Evolutionary conservation across 2,329 filamentous ascomycete genomes (phyloP), one percentile per base, ranked within the genome.

Genomic region (Paraphoma sp.): DNA sequence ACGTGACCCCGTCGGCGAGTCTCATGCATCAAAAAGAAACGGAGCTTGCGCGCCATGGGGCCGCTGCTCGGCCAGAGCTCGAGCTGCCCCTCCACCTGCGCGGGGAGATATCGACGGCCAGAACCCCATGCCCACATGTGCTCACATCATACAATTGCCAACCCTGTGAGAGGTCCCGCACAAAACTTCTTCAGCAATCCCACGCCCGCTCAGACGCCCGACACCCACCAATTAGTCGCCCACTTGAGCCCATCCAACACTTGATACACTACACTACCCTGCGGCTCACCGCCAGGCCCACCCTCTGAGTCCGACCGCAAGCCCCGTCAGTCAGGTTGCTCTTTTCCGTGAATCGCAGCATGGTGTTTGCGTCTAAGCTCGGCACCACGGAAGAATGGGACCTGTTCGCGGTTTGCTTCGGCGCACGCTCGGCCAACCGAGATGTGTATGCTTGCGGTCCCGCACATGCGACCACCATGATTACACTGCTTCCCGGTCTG

Each of bases 41-140:
- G 60, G 62, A 60, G 62, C 59, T 50, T 53, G 18, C 41, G 43
- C 46, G 54, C 51, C 52, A 57, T 57, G 9, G 60, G 63, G 58
- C 60, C 62, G 57, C 55, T 43, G 56, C 56, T 54, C 59, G 67
- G 67, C 60, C 57, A 63, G 63, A 72, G 70, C 71, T 73, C 59
- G 58, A 59, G 31, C 57, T 53, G 38, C 51, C 51, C 51, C 51
- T 53, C 51, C 45, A 53, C 42, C 30, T 16, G n/a, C 41, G 59
- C 56, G 59, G 59, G 51, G 57, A 50, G 60, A 48, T 53, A 51
- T 60, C 51, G 57, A 57, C 53, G 60, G 59, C 55, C 58, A 63
- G 14, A 36, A 36, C 33, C 33, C 33, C 33, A 36, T 36, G 33
- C 23, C 23, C 23, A 23, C 23, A 38, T 38, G 33, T 36, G 42